Evolutionary conservation across 345 rosid species (phyloP).

Genomic region (Pelargonium nanum): DNA sequence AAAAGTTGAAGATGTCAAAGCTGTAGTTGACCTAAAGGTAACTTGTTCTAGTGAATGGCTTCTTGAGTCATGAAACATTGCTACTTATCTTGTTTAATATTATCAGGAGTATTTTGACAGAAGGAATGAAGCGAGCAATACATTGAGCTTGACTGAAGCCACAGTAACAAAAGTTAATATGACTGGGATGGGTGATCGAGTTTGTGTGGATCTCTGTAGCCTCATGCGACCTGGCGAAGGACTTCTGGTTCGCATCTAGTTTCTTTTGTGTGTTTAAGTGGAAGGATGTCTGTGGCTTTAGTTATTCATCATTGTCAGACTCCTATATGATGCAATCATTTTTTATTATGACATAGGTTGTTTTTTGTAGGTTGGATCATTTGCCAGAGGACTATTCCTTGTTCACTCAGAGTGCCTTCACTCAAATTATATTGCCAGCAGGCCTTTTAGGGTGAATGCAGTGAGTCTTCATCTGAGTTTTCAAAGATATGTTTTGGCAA

Average conservation of each 20-base stretch:
- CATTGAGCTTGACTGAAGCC: slow-evolving; percentile 50
- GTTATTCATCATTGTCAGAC: neutral
- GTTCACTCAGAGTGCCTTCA: slow-evolving; percentile 88
- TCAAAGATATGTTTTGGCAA: neutral
- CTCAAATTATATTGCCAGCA: slow-evolving; percentile 74
- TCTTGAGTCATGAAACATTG: slow-evolving; percentile 10
- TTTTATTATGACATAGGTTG: neutral
- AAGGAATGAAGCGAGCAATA: slow-evolving; percentile 48
- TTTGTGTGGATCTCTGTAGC: slow-evolving; percentile 91
- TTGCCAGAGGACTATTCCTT: slow-evolving; percentile 86
- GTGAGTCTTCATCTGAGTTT: slow-evolving; percentile 31
- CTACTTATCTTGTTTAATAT: slow-evolving; percentile 23
- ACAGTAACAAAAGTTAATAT: slow-evolving; percentile 42
- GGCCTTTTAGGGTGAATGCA: slow-evolving; percentile 88
- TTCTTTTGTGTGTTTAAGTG: slow-evolving; percentile 1
- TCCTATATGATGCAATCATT: neutral
- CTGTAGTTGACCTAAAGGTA: slow-evolving; percentile 67
- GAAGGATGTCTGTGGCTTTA: neutral
- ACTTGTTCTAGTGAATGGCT: slow-evolving; percentile 7
- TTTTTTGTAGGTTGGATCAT: slow-evolving; percentile 62
- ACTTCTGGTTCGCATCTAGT: slow-evolving; percentile 47
- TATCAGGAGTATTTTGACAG: slow-evolving; percentile 72
- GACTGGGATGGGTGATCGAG: slow-evolving; percentile 86
- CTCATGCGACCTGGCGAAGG: slow-evolving; percentile 93
- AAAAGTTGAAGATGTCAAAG: slow-evolving; percentile 44